These are phyloP conservation scores for Vigna hirtella DNA, from an alignment of 306 rosid genomes.

Conservation along the genomic window DNA sequence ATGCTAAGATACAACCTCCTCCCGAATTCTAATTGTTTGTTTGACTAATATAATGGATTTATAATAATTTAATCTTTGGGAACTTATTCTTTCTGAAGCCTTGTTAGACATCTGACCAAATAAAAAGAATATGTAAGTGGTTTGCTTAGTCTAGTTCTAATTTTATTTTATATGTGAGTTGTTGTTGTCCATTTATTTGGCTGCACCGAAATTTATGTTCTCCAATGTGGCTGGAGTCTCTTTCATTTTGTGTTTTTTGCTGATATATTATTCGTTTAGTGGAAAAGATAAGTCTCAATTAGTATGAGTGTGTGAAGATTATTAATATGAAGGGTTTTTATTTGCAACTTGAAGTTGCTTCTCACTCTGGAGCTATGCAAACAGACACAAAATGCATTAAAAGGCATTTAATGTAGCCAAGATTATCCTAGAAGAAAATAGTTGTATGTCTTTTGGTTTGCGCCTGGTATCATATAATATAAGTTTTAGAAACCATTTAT, in stretches of 20 bases:
- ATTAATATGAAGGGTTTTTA: not conserved
- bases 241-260: constrained; percentile 6
- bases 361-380: not conserved
- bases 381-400: not conserved
- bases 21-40: not conserved
- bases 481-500: not conserved
- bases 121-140: not conserved
- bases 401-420: not conserved
- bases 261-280: not conserved
- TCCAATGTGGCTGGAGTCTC: constrained; percentile 7
- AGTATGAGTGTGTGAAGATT: not conserved
- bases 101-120: constrained; percentile 19
- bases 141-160: not conserved
- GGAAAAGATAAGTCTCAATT: not conserved
- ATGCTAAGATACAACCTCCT: not conserved
- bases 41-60: not conserved
- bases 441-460: not conserved
- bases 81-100: not conserved
- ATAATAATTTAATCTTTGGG: not conserved
- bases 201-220: constrained; percentile 11
- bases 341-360: constrained; percentile 5
- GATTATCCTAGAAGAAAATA: constrained; percentile 7
- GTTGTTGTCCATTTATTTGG: not conserved
- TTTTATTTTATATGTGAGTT: not conserved
- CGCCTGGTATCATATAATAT: not conserved